phyloP scores from a whole-genome alignment of 2,329 filamentous ascomycete species.

The Sporothrix sp. region DNA sequence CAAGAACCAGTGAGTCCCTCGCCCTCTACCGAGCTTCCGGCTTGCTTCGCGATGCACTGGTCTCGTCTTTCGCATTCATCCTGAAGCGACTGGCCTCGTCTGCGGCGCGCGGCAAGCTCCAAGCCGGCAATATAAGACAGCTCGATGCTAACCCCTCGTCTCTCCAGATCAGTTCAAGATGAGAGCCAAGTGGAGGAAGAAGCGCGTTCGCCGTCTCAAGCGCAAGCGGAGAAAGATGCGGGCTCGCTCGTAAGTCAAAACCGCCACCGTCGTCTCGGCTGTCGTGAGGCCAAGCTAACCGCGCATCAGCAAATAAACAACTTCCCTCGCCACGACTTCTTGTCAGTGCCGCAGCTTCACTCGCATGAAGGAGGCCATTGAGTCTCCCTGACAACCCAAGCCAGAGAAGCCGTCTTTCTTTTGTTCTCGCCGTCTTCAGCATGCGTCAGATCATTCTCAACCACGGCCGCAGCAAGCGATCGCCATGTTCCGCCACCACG shows the following conservation, averaged over 20 bases:
- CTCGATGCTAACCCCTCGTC: conserved; percentile 14
- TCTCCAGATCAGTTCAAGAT: conserved; percentile 44
- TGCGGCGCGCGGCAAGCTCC: background rate
- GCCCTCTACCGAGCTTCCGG: background rate
- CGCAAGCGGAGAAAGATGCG: conserved; percentile 99
- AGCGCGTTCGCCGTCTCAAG: conserved; percentile 98
- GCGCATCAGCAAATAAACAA: conserved; percentile 14
- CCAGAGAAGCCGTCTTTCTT: background rate
- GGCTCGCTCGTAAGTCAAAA: conserved; percentile 73
- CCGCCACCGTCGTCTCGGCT: background rate
- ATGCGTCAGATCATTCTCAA: background rate
- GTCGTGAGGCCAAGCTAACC: conserved; percentile 3
- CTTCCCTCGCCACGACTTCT: conserved; percentile 14
- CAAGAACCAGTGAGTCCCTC: conserved; percentile 26
- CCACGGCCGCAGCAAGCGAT: conserved; percentile 2
- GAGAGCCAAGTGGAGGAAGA: conserved; percentile 99
- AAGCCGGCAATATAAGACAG: background rate
- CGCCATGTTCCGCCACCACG: background rate
- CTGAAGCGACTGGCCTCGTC: background rate
- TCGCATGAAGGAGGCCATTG: conserved; percentile 1
- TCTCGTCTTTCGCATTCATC: background rate
- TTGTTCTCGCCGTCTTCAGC: conserved; percentile 3
- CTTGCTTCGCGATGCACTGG: background rate
- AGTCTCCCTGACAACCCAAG: background rate
- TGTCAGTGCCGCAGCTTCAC: conserved; percentile 11